Conservation (phyloP, 495 filamentous ascomycete genomes). For the Hypoxylon perforatum region DNA sequence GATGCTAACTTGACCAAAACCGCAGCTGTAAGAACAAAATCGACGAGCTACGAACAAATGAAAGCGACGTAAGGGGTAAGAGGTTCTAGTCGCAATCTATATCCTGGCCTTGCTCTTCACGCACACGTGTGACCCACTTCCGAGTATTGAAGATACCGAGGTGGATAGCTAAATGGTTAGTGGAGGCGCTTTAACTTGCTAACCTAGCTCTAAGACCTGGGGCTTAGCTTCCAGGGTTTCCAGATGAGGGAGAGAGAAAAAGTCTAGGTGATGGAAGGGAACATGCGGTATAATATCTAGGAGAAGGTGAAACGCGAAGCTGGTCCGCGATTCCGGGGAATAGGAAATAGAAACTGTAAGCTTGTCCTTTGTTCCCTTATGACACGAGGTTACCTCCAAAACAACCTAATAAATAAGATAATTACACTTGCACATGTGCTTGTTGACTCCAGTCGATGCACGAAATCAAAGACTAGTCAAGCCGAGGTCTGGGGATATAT, state of each 20-base stretch:
- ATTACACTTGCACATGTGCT: conserved; percentile 19
- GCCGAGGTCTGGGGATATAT: conserved; percentile 28
- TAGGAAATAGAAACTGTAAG: no score
- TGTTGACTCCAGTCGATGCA: conserved; percentile 1
- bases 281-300: not conserved
- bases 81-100: conserved; percentile 20
- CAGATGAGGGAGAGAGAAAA: not conserved
- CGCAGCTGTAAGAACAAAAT: not conserved
- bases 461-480: conserved; percentile 13
- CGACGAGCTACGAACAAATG: not conserved
- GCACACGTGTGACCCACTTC: conserved; percentile 24
- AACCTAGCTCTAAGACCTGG: not conserved
- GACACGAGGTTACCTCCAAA: no score
- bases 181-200: not conserved
- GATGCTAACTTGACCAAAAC: no score
- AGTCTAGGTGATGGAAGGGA: not conserved
- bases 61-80: conserved; percentile 7
- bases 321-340: no score
- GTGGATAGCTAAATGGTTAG: conserved; percentile 1
- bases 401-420: no score
- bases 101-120: conserved; percentile 12
- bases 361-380: no score
- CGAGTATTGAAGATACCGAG: conserved; percentile 21
- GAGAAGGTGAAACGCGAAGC: no score
- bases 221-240: not conserved